Base-by-base conservation (phyloP, 1,284 basidiomycete species). In the Ganoderma sinense region DNA sequence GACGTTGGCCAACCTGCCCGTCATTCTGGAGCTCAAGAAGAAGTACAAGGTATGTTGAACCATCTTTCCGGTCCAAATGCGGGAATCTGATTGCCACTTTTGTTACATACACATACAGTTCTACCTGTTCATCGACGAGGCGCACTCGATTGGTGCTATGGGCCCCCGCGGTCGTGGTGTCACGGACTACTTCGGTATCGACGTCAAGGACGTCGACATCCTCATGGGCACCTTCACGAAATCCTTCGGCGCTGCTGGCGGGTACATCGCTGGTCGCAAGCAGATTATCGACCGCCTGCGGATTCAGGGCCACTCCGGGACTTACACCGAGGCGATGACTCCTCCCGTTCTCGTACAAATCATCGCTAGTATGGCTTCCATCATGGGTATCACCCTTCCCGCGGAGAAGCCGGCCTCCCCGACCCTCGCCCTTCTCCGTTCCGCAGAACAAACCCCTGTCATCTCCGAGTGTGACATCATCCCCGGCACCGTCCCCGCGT, bases 221-320 rank as follows among this genome's bases (percentile, higher is more conserved):
- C 89, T 98, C 73, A 99, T 99, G 97, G 97, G 97, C 68, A 99
- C 97, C 0, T 98, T 99, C 80, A 99, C 97, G 48, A 99, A 99
- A 82, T 98, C 97, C 0, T 99, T 99, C 78, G 98, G 97, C 69
- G 97, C 97, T 2, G 94, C 97, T 0, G 97, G 97, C 66, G 97
- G 97, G 18, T 99, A 99, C 84, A 92, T 99, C 75, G 89, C 96
- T 4, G 97, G 95, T 7, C 89, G 83, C 76, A 96, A 96, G 79
- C 80, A 84, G 8, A 83, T 98, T 67, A 92, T 98, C 76, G 92
- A 96, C 77, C 86, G 91, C 18, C 87, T 99, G 4, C 93, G 97
- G 29, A 77, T 96, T 33, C 87, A 90, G 66, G 96, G 95, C 10
- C 94, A 98, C 80, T 90, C 95, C 1, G 93, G 95, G 64, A 84